These are phyloP conservation scores for Spinacia oleracea DNA, from an alignment of 179 eudicot genomes.

Conservation along the genomic window DNA sequence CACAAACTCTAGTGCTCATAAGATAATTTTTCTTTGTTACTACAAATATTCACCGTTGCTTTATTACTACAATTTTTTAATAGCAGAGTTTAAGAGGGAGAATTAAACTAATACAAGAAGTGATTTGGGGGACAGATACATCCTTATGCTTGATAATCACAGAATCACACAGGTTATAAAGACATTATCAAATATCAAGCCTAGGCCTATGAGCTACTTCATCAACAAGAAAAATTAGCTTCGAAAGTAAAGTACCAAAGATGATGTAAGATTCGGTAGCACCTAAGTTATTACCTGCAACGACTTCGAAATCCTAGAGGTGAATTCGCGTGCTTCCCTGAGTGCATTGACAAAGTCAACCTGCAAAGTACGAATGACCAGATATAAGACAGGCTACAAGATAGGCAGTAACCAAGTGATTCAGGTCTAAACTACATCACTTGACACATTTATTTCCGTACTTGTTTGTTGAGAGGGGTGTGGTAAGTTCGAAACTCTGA, in stretches of 20 bases:
- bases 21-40: too few relatives aligned
- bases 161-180: too few relatives aligned
- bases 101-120: background rate
- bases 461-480: slow-evolving; percentile 96
- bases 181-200: too few relatives aligned
- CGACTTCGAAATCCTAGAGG: slow-evolving; percentile 75
- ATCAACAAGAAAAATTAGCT: too few relatives aligned
- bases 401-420: slow-evolving; percentile 1
- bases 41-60: background rate
- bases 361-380: slow-evolving; percentile 38
- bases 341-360: slow-evolving; percentile 81
- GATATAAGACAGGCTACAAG: slow-evolving; percentile 7
- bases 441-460: slow-evolving; percentile 27
- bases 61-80: background rate
- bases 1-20: background rate
- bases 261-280: background rate
- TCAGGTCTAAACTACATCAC: slow-evolving; percentile 13
- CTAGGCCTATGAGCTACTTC: too few relatives aligned
- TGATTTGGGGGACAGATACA: background rate
- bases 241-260: background rate
- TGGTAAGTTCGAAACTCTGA: slow-evolving; percentile 97
- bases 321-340: slow-evolving; percentile 87
- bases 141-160: background rate
- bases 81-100: background rate
- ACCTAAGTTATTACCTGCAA: slow-evolving; percentile 55